These are phyloP conservation scores for Podila epigama DNA, from an alignment of 192 early-diverging fungal genomes.

Conservation along the genomic window DNA sequence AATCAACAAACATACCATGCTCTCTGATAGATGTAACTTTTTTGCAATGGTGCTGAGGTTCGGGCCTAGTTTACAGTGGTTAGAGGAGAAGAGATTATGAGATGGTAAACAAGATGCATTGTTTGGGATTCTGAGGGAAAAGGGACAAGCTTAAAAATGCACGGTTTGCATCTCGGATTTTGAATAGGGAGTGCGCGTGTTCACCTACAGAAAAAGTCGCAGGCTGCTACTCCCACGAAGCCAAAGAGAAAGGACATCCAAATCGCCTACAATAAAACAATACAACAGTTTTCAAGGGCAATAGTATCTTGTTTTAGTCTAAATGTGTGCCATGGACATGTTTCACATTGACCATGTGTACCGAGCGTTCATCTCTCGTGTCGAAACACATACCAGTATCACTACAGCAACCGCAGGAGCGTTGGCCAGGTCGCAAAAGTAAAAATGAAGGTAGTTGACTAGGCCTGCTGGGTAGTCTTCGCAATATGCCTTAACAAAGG, in stretches of 20 bases:
- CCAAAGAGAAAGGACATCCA: constrained; percentile 81
- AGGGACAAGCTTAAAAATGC: too few relatives aligned
- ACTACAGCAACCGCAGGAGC: constrained; percentile 47
- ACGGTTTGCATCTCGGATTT: too few relatives aligned
- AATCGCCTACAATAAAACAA: constrained; percentile 34
- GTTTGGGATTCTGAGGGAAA: too few relatives aligned
- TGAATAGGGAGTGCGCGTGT: neutral
- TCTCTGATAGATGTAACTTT: constrained; percentile 81
- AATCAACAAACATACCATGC: constrained; percentile 59
- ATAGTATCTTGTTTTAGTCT: neutral
- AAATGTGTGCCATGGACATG: too few relatives aligned
- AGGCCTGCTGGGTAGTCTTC: constrained; percentile 66
- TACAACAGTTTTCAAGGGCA: neutral
- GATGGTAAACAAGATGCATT: too few relatives aligned
- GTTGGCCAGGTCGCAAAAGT: constrained; percentile 56
- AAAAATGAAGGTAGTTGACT: constrained; percentile 65
- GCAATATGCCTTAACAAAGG: constrained; percentile 69
- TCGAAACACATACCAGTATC: constrained; percentile 48
- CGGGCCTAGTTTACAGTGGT: constrained; percentile 56
- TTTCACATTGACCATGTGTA: too few relatives aligned
- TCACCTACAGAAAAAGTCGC: constrained; percentile 81
- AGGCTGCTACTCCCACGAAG: constrained; percentile 79
- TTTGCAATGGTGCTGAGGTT: constrained; percentile 84
- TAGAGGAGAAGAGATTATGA: neutral
- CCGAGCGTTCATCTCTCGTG: neutral